Base-by-base conservation (phyloP, 2,329 filamentous ascomycete genomes). In the Colletotrichum noveboracense region DNA sequence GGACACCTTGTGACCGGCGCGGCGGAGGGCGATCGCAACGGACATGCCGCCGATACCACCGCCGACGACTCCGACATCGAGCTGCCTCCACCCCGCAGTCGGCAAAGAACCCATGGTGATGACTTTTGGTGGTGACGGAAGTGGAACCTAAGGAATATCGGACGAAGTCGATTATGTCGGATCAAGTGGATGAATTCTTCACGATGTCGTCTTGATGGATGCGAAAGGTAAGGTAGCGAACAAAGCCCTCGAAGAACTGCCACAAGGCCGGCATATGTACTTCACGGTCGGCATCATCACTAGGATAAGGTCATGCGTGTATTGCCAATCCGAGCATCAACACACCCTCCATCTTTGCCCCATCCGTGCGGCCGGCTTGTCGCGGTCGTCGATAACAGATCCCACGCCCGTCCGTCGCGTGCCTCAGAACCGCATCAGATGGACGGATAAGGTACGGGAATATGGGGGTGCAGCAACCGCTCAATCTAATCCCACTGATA, bases 41-140 rank as follows among this genome's bases (percentile, higher is more conserved):
- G 84, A 86, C 80, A 89, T 84, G 77, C 88, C 88, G 14, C 87
- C 88, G 55, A 89, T 88, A 55, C 88, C 88, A 16, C 87, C 87
- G 48, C 88, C 88, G 6, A 89, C 76, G 32, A 89, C 84, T 21
- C 82, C 85, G 26, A 88, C 84, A 34, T 78, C 85, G 26, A 91
- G 85, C 8, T 80, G 82, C 61, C 84, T 84, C 89, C 89, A 91
- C 66, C 83, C 80, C 52, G 61, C 73, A 16, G 76, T 43, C 16
- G 73, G 73, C 28, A 75, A 56, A 13, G 73, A 75, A 52, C 73
- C 73, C 73, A 75, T 75, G 9, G 24, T 62, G 58, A 32, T 7
- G 36, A 34, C 66, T 32, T 24, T 26, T n/a, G 55, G 7, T 16
- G 4, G 34, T 69, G 16, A 24, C 8, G 24, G 5, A 6, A 30